Evolutionary conservation across 495 filamentous ascomycete genomes (phyloP).

Genomic region (Penicillium verhagenii): DNA sequence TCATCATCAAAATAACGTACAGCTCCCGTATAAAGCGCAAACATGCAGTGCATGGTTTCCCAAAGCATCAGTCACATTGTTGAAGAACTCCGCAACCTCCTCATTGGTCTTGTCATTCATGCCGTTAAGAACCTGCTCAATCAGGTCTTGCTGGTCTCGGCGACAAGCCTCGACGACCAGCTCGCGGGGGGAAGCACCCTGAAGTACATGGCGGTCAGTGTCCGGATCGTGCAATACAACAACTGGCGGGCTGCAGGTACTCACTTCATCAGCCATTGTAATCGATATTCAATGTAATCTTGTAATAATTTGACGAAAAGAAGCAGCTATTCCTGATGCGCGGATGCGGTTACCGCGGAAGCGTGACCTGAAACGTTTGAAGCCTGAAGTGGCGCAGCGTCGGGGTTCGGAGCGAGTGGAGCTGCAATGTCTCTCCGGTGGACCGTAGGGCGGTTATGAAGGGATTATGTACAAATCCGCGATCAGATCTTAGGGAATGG

Average conservation of each 20-base stretch:
- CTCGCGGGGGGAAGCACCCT: slow-evolving; percentile 87
- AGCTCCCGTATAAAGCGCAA: slow-evolving; percentile 81
- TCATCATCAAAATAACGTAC: slow-evolving; percentile 47
- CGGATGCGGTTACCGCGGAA: slow-evolving; percentile 10
- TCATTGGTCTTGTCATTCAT: slow-evolving; percentile 48
- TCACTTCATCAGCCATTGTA: slow-evolving; percentile 46
- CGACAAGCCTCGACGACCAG: slow-evolving; percentile 90
- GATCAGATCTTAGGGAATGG: not conserved
- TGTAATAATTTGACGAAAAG: not conserved
- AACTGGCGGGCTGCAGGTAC: not conserved
- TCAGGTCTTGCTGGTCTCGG: slow-evolving; percentile 83
- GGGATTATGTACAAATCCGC: slow-evolving; percentile 18
- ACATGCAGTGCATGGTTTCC: slow-evolving; percentile 89
- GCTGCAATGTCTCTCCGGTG: not conserved
- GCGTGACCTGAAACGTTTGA: slow-evolving; percentile 13
- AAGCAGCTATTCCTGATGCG: slow-evolving; percentile 3
- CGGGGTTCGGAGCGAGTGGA: not conserved
- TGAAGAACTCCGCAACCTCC: slow-evolving; percentile 69
- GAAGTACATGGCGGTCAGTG: slow-evolving; percentile 10
- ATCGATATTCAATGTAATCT: slow-evolving; percentile 3
- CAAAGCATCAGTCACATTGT: slow-evolving; percentile 76
- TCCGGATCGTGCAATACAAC: not conserved
- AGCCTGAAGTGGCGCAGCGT: slow-evolving; percentile 7
- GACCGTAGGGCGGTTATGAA: not conserved
- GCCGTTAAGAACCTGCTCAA: slow-evolving; percentile 55